These are phyloP conservation scores for Brassica balearica DNA, from an alignment of 441 rosid species.

Conservation along the genomic window DNA sequence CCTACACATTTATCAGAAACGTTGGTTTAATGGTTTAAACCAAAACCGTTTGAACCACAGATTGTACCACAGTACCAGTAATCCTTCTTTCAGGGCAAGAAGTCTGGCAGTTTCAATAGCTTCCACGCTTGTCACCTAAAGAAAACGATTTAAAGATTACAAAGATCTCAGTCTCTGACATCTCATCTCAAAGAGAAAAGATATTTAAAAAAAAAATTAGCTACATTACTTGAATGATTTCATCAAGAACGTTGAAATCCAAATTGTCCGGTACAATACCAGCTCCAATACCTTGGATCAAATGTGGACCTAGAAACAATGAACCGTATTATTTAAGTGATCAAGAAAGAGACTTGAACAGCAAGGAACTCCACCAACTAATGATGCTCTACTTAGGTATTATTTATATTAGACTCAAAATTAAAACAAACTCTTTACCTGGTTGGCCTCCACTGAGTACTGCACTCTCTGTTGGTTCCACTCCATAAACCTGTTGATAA, in stretches of 20 bases:
- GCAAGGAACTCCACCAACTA: constrained; percentile 13
- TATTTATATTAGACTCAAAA: neutral
- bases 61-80: constrained; percentile 67
- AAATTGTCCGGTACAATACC: constrained; percentile 51
- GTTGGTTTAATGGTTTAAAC: constrained; percentile 1
- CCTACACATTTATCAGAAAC: constrained; percentile 26
- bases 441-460: constrained; percentile 73
- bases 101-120: constrained; percentile 80
- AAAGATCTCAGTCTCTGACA: constrained; percentile 21
- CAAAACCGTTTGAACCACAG: neutral
- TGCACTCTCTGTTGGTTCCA: constrained; percentile 81
- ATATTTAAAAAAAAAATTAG: neutral
- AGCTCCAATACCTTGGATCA: constrained; percentile 61
- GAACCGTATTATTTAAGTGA: neutral
- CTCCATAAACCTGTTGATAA: constrained; percentile 58
- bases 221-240: constrained; percentile 51
- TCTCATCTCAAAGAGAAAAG: neutral
- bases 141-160: neutral
- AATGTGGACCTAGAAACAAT: constrained; percentile 7
- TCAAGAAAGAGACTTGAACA: constrained; percentile 38
- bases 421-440: constrained; percentile 45
- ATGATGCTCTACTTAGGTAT: neutral
- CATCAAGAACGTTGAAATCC: constrained; percentile 50
- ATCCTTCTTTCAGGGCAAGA: constrained; percentile 79
- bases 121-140: constrained; percentile 71